Base-by-base conservation (phyloP, 192 early-diverging fungal species). In the Coemansia brasiliensis region DNA sequence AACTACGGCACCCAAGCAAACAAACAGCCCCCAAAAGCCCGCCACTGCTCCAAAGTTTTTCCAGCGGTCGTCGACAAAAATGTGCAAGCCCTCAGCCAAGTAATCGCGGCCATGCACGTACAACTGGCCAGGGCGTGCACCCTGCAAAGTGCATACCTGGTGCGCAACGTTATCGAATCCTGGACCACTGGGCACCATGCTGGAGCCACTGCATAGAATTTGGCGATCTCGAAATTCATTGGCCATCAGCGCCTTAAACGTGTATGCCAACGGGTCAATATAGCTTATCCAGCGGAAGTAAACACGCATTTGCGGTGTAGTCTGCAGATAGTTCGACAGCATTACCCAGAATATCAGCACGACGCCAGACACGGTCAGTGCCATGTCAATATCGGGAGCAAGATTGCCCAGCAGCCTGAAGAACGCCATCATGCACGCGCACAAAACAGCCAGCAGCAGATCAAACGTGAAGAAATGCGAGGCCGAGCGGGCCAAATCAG, bases 181-280 rank as follows among this genome's bases (percentile, higher is more conserved):
- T 8, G 80, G 69, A 15, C 83, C 87, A 52, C 45, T 72, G 15
- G 85, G 85, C 27, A 85, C 63, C 45, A 81, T 55, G 26, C 67
- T 68, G 21, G 52, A 16, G 10, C 65, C 61, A 0, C 51, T 49
- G 41, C 79, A 81, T 6, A 40, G 32, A 22, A 76, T 21, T 21
- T 45, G 45, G n/a, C 77, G 70, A 13, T 45, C 24, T 69, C 61
- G 59, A 60, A 63, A 78, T 61, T 78, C 74, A 63, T 91, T 91
- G 35, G 71, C 72, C 57, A 88, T 55, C 20, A 91, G 71, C 17
- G 84, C 69, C 53, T 84, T 83, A 71, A 84, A 83, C 1, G 80
- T 87, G 61, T 90, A 92, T 0, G 83, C 69, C 18, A 90, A 63
- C n/a, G 88, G 88, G 53, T 86, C 85, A 32, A 88, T 84, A 79